Base-by-base conservation (phyloP, 441 rosid species). In the Croton setiger region DNA sequence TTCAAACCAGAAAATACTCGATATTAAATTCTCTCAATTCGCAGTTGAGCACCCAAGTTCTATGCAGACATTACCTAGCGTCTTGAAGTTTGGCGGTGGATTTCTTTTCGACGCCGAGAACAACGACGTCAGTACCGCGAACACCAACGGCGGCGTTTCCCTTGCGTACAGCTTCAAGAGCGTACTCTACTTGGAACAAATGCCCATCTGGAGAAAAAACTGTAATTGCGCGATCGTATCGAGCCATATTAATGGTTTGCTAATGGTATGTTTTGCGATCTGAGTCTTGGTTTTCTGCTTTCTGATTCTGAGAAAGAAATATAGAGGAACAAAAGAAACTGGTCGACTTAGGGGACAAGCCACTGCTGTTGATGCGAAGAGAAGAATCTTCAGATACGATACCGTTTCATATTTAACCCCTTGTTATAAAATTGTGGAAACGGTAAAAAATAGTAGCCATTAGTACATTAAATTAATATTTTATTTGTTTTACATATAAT, bases 81-180 rank as follows among this genome's bases (percentile, higher is more conserved):
- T 91, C 96, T 77, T 90, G 97, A 44, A 93, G 96, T 74, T 90
- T 90, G 64, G 92, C 91, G 5, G 94, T 72, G 71, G 97, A 93
- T 75, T 90, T 91, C 87, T 93, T 91, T 82, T 93, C 97, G 69
- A 91, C 96, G 59, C 92, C 98, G 53, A 91, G 96, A 72, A 91
- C 97, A 57, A 91, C 85, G 64, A 83, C 76, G 68, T 93, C 98
- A 5, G 81, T 72, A 60, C 98, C 98, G 13, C 98, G 90, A 48
- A 89, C 97, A 23, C 96, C 97, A 36, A 93, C 97, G 83, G 96
- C 96, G 77, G 98, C 97, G 84, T 91, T 93, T 11, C 98, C 97
- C 52, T 90, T 92, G 44, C 97, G 91, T 60, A 93, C 97, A 68
- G 97, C 96, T 86, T 89, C 97, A 10, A 93, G 92, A 14, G 98